Base-by-base conservation (phyloP, 768 basidiomycete species). In the Cantharellus cinnabarinus region DNA sequence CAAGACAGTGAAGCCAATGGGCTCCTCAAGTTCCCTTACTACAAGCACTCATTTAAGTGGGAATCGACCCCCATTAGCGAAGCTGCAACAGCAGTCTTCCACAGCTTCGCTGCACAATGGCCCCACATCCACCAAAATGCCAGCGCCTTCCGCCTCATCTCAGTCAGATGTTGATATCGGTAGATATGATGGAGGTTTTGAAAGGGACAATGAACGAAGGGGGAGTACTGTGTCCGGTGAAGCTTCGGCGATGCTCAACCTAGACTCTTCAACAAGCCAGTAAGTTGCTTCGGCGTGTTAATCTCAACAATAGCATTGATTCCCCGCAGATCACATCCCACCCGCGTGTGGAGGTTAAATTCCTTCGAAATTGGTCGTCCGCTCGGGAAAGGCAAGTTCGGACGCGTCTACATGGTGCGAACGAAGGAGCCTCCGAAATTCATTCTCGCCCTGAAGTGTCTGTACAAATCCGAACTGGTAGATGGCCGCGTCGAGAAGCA, bases 351-450 rank as follows among this genome's bases (percentile, higher is more conserved):
- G 84, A 80, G 78, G 39, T 74, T 98, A 3, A 78, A 79, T 60
- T 77, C 82, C 58, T 95, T 99, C 65, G 89, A 95, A 63, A 94
- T 98, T 66, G 94, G 95, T 15, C 80, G 90, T 5, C 90, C 91
- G 2, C 77, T 99, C 1, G 95, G 95, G n/a, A 97, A 98, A 69
- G 95, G 95, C 52, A 98, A 98, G 73, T 99, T 98, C 65, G 95
- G 95, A 0, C 85, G 90, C 2, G 95, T 99, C 35, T 98, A 99
- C 75, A 93, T 98, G 83, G 90, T 94, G 51, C 81, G 93, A 56
- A 97, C 94, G 20, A 94, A 93, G 69, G 70, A 74, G 61, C 78
- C 83, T 61, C 89, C 91, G 1, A 79, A 83, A 61, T 98, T 87
- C 74, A 94, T 97, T 68, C 80, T 98, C 66, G 94, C 94, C 34